Evolutionary conservation across 2,329 filamentous ascomycete species (phyloP), one percentile per base, ranked within the genome.

Genomic region (Trichoderma pleuroti): DNA sequence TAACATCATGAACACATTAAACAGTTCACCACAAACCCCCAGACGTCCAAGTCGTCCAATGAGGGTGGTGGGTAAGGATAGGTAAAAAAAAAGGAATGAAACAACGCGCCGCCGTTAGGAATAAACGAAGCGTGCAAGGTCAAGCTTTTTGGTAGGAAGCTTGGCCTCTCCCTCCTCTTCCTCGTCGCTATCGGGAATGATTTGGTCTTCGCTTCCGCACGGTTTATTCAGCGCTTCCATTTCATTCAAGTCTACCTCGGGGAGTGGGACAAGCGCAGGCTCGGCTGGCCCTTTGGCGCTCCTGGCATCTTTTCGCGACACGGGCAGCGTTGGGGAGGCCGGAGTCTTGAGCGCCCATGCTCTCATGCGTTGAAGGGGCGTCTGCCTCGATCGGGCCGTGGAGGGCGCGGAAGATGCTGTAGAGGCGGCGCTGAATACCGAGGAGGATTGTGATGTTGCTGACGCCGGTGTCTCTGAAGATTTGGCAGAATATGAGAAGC

Each of bases 161-260:
- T 78, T 78, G 2, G 76, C 82, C 11, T 78, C 76, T 5, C 77
- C 76, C 18, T 59, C 81, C 69, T 86, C 81, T 68, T 86, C 85
- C 21, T 75, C 84, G 71, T 86, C 85, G 72, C 86, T 87, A 76
- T 86, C 86, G 30, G 84, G 84, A 16, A 86, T 78, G 72, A 89
- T 84, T 68, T 87, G 82, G 70, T 90, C 87, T 75, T 90, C 87
- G 74, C 87, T 89, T 16, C 87, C 87, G 63, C 76, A 77, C 18
- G 80, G 71, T 66, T 75, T 76, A 74, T 87, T 86, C 54, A 88
- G 76, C 2, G 85, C 84, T 74, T 85, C 85, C 4, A 88, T 81
- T 74, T 89, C 87, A 9, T 80, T 80, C 30, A 87, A 72, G 72
- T 88, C 85, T 3, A 86, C 86, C 70, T 83, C 85, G 1, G 87